These are phyloP conservation scores for Phytophthora pini DNA, from an alignment of 352 stramenopile genomes.

Conservation along the genomic window DNA sequence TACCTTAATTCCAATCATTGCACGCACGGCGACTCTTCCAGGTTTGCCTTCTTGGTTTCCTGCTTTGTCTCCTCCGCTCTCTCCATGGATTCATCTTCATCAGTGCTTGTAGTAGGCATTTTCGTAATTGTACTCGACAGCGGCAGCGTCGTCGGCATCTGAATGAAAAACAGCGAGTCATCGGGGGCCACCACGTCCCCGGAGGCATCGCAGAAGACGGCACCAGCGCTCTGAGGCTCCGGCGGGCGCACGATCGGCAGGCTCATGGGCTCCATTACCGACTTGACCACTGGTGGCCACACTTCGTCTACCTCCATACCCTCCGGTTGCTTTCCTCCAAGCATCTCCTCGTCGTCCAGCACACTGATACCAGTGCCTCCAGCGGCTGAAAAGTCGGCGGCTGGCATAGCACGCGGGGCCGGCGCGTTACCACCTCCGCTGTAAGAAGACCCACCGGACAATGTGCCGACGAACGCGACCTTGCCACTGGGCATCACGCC, in stretches of 20 bases:
- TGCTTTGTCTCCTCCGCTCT: constrained; percentile 19
- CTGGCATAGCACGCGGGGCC: constrained; percentile 39
- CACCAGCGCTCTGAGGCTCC: constrained; percentile 63
- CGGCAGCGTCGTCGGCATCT: constrained; percentile 84
- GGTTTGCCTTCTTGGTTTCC: constrained; percentile 19
- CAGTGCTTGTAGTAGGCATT: constrained; percentile 18
- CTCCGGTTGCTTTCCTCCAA: constrained; percentile 51
- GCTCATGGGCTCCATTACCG: constrained; percentile 84
- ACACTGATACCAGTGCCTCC: constrained; percentile 88
- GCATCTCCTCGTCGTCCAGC: constrained; percentile 73
- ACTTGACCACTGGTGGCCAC: constrained; percentile 84
- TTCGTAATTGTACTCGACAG: constrained; percentile 58
- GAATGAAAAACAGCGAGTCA: constrained; percentile 84
- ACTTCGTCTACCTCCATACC: constrained; percentile 72
- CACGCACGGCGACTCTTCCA: constrained; percentile 35
- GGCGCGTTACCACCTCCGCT: constrained; percentile 47
- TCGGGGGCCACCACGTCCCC: constrained; percentile 63
- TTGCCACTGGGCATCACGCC: constrained; percentile 69
- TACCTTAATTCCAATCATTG: background rate
- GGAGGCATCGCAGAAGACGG: constrained; percentile 69
- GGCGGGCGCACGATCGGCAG: constrained; percentile 72
- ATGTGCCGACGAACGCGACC: constrained; percentile 80
- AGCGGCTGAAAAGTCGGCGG: constrained; percentile 59
- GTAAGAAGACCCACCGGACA: constrained; percentile 83
- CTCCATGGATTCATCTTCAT: constrained; percentile 50